Evolutionary conservation across 1,139 yeast species (phyloP), one percentile per base, ranked within the genome.

Genomic region (Candida sp.): DNA sequence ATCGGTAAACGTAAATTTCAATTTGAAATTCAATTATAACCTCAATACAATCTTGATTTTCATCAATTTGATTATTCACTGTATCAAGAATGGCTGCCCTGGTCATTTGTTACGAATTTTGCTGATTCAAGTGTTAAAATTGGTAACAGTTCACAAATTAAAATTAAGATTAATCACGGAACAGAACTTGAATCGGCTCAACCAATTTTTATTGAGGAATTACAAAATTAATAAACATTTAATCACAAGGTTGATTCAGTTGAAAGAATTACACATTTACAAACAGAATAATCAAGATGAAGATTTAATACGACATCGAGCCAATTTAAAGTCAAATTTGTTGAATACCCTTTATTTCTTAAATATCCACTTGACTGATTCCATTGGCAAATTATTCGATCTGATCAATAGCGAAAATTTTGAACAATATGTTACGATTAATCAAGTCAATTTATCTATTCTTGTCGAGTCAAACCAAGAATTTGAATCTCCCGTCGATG

Each of bases 351-450:
- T 70, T 40, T 45, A 55, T 21, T 60, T 69, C 35, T 48, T 72
- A 33, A 59, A 56, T 21, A 55, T 68, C 42, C 67, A 68, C 44
- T 43, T 69, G 33, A 60, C 52, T 42, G 43, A 54, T 21, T 63
- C 68, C 4, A 59, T 71, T n/a, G 47, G 57, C 2, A 60, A 60
- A 23, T 46, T 73, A 7, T 47, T 73, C 6, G 75, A 76, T 0
- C 49, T 52, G 25, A 45, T 70, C 39, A 70, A 73, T 48, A 77
- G 78, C 0, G 66, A 63, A 1, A 53, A 65, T 7, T 57, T 73
- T 35, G 77, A 73, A 47, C 70, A 70, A 48, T 73, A 71, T 47
- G 70, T 75, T 48, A 54, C 56, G 30, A 63, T 73, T 15, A 72
- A 73, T 47, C 62, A 63, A 40, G 59, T 73, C 19, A 57, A 66